Evolutionary conservation across 805 yeast species (phyloP), one percentile per base, ranked within the genome.

Genomic region (Zygotorulaspora chibaensis): DNA sequence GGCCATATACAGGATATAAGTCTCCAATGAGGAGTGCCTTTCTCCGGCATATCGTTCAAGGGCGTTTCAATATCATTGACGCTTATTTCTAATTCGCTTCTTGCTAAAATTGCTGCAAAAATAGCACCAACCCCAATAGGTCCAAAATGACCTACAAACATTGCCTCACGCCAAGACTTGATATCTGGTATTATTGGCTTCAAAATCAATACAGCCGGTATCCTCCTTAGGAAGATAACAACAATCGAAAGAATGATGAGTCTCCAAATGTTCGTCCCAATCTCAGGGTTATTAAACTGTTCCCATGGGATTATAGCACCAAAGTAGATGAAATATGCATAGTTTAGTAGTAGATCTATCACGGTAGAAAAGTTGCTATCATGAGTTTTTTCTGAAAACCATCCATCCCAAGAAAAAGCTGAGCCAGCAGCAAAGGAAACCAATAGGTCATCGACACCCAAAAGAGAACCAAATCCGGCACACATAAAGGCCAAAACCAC

Each of bases 121-220:
- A 89, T 73, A 1, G 96, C 96, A 47, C 96, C 96, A 17, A 89
- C 96, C 39, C 97, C 97, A 59, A 90, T 87, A 1, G 97, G 96
- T 13, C 97, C 97, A 65, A 90, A 89, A 68, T 89, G 96, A 16
- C 96, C 96, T 63, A 95, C 87, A 65, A 90, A 90, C 2, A 89
- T 62, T 0, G 96, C 96, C 64, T 89, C 97, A 63, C 96, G 79
- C 96, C 96, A 89, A 9, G 87, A 77, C 57, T 87, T 82, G 33
- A 89, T 78, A 61, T 89, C 96, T 0, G 96, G 96, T 1, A 87
- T 83, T 18, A 88, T 62, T 0, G 91, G 89, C 58, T 85, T 85
- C 40, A 86, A 67, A 0, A 79, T 74, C 40, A 89, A 58, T 35
- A 89, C 86, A 1, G 87, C 90, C 0, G 97, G 97, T 8, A 89